A percentile compares a stretch with the other conserved stretches of the same genome.
Conservation (phyloP, 345 rosid genomes). For the Mallotus nudiflorus region DNA sequence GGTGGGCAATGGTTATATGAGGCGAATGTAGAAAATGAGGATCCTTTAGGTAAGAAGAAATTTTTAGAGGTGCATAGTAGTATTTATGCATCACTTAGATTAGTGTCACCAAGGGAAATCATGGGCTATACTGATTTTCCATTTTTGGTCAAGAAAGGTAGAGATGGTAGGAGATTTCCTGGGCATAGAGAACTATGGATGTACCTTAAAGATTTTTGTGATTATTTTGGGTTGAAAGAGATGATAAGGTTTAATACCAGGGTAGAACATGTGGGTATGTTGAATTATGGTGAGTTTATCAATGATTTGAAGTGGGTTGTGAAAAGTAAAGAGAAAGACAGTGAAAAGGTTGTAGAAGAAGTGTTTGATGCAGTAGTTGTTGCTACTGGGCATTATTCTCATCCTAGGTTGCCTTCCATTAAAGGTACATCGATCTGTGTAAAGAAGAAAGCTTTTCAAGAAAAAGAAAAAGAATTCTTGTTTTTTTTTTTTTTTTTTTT, state of each 20-base stretch:
- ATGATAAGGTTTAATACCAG: slow-evolving; percentile 75
- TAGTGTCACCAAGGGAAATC: slow-evolving; percentile 75
- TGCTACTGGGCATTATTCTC: slow-evolving; percentile 88
- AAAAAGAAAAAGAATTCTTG: neutral
- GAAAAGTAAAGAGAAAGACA: slow-evolving; percentile 43
- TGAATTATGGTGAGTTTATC: slow-evolving; percentile 44
- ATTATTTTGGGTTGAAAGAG: slow-evolving; percentile 62
- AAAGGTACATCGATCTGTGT: slow-evolving; percentile 64
- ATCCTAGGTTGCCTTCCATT: slow-evolving; percentile 73
- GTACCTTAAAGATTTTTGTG: slow-evolving; percentile 74
- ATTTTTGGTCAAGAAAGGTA: slow-evolving; percentile 63
- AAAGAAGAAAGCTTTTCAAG: too few relatives aligned
- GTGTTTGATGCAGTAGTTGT: slow-evolving; percentile 90
- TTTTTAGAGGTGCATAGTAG: slow-evolving; percentile 73
- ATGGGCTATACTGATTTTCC: slow-evolving; percentile 94
- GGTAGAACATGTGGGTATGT: slow-evolving; percentile 78
- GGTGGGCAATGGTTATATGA: slow-evolving; percentile 95
- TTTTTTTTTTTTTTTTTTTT: neutral
- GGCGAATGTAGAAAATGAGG: slow-evolving; percentile 55
- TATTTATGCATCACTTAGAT: slow-evolving; percentile 74
- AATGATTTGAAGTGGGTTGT: slow-evolving; percentile 68
- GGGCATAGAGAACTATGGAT: slow-evolving; percentile 81
- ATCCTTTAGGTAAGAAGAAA: slow-evolving; percentile 47
- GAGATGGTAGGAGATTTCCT: slow-evolving; percentile 82
- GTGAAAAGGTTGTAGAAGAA: slow-evolving; percentile 54